Evolutionary conservation across 257 asterid species (phyloP), one percentile per base, ranked within the genome.

Genomic region (Capsicum rhomboideum): DNA sequence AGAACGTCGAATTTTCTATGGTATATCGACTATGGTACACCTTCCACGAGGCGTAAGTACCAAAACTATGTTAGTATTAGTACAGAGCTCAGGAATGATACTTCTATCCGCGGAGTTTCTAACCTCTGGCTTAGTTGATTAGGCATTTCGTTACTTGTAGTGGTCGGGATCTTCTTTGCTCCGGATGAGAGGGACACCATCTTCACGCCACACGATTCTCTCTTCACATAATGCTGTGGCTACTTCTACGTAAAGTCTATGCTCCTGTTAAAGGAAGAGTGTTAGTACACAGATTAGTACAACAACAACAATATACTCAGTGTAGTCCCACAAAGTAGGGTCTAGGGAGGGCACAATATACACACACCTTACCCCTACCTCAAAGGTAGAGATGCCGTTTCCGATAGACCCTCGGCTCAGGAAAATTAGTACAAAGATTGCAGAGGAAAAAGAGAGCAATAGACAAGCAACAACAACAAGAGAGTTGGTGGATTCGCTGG

Each of bases 121-220:
- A 31, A 16, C 44, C 8, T 49, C 9, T 23, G 28, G 63, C 61
- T 81, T 29, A 2, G 42, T 42, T 46, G n/a, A 50, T 6, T 23
- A 6, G 20, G 12, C 72, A 28, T 64, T 28, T 77, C 68, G 72
- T 82, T 92, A 92, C 6, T 44, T 81, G 84, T 66, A 91, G 0
- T 85, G 78, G 66, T 67, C 5, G 7, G 94, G 93, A 78, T 92
- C 85, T 84, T 89, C 91, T 90, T 89, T 89, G 88, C 92, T 89
- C 75, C 29, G 93, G 71, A 94, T 93, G n/a, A 93, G 83, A 54
- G 97, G 98, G 56, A 94, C 97, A 2, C 97, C 98, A 84, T 93
- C 98, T 72, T 91, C 86, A 44, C 98, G 88, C 98, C 98, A 93
- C 29, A 46, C 50, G 31, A 94, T 86, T 56, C 95, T 88, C 28